phyloP scores from a whole-genome alignment of 2,329 filamentous ascomycete species.

The Phaeoacremonium minimum region DNA sequence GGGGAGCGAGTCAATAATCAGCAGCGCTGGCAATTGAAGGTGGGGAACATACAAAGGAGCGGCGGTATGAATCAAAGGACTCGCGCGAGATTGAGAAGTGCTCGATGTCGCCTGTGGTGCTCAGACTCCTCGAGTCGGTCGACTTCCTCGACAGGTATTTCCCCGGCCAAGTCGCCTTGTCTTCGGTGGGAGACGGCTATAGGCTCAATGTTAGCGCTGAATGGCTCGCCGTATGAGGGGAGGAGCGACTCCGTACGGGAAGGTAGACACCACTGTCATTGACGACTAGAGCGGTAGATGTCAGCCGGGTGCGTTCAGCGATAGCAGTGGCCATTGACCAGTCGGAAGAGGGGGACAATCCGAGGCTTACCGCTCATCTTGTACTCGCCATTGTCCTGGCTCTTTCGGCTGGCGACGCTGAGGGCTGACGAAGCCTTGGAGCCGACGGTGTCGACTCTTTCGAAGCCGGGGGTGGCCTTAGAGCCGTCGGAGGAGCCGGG shows the following conservation, averaged over 20 bases:
- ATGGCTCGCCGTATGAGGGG: not conserved
- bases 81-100: slow-evolving; percentile 94
- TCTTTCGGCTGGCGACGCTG: slow-evolving; percentile 56
- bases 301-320: no score
- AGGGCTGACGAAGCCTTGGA: slow-evolving; percentile 59
- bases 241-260: slow-evolving; percentile 56
- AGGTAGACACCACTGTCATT: slow-evolving; percentile 94
- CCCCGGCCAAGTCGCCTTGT: slow-evolving; percentile 66
- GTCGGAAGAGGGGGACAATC: slow-evolving; percentile 5
- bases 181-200: slow-evolving; percentile 83
- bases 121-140: slow-evolving; percentile 46
- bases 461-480: slow-evolving; percentile 39
- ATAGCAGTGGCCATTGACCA: no score
- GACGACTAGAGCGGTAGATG: slow-evolving; percentile 61
- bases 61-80: slow-evolving; percentile 93
- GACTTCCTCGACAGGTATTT: slow-evolving; percentile 51
- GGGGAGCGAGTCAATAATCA: not conserved
- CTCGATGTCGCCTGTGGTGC: slow-evolving; percentile 74
- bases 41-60: slow-evolving; percentile 74
- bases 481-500: slow-evolving; percentile 30
- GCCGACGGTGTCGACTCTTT: slow-evolving; percentile 58
- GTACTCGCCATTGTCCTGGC: slow-evolving; percentile 66
- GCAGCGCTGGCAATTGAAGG: not conserved
- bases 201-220: slow-evolving; percentile 6
- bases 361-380: slow-evolving; percentile 69